Percentiles rank a stretch among this genome's conserved stretches.
phyloP scores from a whole-genome alignment of 2,329 filamentous ascomycete genomes.

The Aspergillus sp. region DNA sequence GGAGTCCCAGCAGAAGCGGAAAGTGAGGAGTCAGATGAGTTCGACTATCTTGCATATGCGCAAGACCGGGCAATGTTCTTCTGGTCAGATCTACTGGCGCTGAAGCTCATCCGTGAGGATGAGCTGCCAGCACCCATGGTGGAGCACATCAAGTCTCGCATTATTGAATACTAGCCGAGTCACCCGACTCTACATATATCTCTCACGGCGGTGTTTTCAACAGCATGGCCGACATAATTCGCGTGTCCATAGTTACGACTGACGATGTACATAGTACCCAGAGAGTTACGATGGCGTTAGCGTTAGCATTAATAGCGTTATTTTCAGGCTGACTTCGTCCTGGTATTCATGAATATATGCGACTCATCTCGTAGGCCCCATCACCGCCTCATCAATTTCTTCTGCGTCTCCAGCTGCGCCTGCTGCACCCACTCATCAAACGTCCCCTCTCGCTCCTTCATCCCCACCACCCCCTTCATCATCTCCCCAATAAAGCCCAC shows the following conservation, averaged over 20 bases:
- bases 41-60: constrained; percentile 90
- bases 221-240: neutral
- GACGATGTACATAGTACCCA: constrained; percentile 14
- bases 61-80: constrained; percentile 91
- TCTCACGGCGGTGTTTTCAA: neutral
- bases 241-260: constrained; percentile 4
- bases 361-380: neutral
- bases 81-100: constrained; percentile 80
- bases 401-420: constrained; percentile 45
- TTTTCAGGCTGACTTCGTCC: neutral
- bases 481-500: constrained; percentile 92
- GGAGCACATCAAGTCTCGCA: constrained; percentile 59
- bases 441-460: constrained; percentile 66
- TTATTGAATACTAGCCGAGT: constrained; percentile 58
- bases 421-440: constrained; percentile 84
- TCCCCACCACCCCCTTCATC: constrained; percentile 76
- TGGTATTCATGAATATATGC: neutral
- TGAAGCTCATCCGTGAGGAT: constrained; percentile 72
- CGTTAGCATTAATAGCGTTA: constrained; percentile 1
- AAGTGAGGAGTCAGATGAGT: constrained; percentile 66
- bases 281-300: constrained; percentile 1
- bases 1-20: constrained; percentile 38
- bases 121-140: constrained; percentile 72
- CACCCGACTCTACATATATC: neutral
- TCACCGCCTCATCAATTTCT: constrained; percentile 35